These are phyloP conservation scores for Jimgerdemannia flammicorona DNA, from an alignment of 192 early-diverging fungal species.

Conservation along the genomic window DNA sequence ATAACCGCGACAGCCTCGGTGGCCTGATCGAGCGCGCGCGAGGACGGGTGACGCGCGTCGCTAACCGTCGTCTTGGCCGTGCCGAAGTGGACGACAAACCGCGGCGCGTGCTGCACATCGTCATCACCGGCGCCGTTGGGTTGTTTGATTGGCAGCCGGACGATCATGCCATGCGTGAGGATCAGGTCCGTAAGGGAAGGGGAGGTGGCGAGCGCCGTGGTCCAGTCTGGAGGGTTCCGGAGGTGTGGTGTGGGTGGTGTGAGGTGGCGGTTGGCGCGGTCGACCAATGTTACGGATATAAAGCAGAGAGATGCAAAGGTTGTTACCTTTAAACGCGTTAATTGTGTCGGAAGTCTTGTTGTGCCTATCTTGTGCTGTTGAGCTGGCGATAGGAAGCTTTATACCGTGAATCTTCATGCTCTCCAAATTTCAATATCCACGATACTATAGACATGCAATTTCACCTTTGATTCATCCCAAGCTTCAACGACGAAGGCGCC, in stretches of 20 bases:
- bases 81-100: not conserved
- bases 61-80: not conserved
- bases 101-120: too few relatives aligned
- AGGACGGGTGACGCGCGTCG: not conserved
- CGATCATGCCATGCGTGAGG: not conserved
- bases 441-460: not conserved
- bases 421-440: too few relatives aligned
- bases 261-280: too few relatives aligned
- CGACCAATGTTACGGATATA: not conserved
- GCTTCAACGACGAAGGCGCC: constrained; percentile 11
- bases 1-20: not conserved
- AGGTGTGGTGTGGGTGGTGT: too few relatives aligned
- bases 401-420: too few relatives aligned
- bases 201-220: not conserved
- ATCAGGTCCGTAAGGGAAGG: not conserved
- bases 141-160: not conserved
- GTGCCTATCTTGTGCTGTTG: not conserved
- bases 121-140: not conserved
- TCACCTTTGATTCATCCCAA: constrained; percentile 22
- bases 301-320: not conserved
- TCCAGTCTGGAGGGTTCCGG: not conserved
- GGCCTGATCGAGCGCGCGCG: not conserved
- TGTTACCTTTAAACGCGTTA: not conserved
- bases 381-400: constrained; percentile 4
- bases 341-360: not conserved